Base-by-base conservation (phyloP, 139 green algal species). In the Chlorella sp. region DNA sequence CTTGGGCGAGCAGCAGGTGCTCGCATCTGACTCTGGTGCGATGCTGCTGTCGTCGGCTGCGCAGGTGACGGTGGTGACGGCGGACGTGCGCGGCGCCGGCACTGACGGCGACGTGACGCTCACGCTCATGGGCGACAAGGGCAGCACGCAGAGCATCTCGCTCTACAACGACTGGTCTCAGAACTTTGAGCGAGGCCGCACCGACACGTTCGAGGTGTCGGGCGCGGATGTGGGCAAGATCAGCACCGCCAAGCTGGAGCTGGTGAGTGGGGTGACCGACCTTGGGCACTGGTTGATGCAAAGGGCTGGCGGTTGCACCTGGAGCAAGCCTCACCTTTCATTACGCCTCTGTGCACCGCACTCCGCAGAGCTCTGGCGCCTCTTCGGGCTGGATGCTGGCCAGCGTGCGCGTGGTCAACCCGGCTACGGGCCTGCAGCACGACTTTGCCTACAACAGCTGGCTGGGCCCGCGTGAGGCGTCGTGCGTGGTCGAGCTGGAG, bases 41-140 rank as follows among this genome's bases (percentile, higher is more conserved):
- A n/a, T n/a, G n/a, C n/a, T n/a, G n/a, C n/a, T n/a, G n/a, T n/a
- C n/a, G n/a, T n/a, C n/a, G n/a, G n/a, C n/a, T n/a, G n/a, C n/a
- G n/a, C 22, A 61, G 34, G 35, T 72, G 31, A 72, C 66, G 14
- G 66, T 72, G 24, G 66, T 72, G 22, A 74, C 69, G 3, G 69
- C 42, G 3, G 69, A 74, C 69, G 10, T n/a, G 34, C 69, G 69
- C 31, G 69, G 69, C 22, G 49, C 69, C 3, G 69, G 49, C 69
- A 62, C 31, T 35, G 50, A 74, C 20, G 69, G 69, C 49, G 49
- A 66, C 34, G 69, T 49, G 22, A 62, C 10, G 5, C 31, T 74
- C 6, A 66, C 49, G 27, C 30, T 74, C 49, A 74, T 23, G 6
- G 66, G 66, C n/a, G 33, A 36, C 33, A 49, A 32, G 66, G 66